Percentiles rank a stretch among this genome's conserved stretches.
Evolutionary conservation across 2,329 filamentous ascomycete species (phyloP).

Genomic region (Penicillium sp.): DNA sequence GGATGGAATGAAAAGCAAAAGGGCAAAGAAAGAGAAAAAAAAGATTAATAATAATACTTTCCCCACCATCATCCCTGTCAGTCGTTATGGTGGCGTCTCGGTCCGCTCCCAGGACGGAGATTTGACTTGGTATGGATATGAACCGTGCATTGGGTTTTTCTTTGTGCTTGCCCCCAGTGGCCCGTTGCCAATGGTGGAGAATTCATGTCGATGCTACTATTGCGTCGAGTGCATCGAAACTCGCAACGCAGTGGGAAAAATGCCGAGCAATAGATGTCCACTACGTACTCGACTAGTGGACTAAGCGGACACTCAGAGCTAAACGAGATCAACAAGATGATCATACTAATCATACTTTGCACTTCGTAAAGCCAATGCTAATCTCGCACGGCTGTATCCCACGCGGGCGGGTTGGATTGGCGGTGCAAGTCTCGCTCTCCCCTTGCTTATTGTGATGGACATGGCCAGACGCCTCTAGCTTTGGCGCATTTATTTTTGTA

Average conservation of each 20-base stretch:
- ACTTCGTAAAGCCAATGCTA: background rate
- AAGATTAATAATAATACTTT: constrained; percentile 13
- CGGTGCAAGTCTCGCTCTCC: background rate
- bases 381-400: constrained; percentile 11
- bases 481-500: background rate
- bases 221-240: background rate
- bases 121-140: constrained; percentile 24
- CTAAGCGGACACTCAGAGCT: background rate
- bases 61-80: constrained; percentile 3
- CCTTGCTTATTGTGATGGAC: constrained; percentile 1
- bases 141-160: constrained; percentile 20
- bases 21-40: background rate
- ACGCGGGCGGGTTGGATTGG: background rate
- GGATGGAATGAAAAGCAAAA: background rate
- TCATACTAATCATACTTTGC: no score
- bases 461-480: background rate
- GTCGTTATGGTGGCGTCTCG: constrained; percentile 16
- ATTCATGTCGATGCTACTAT: constrained; percentile 1
- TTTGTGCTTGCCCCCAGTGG: constrained; percentile 7
- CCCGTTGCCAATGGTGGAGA: constrained; percentile 3
- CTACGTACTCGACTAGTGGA: background rate
- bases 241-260: background rate
- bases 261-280: background rate
- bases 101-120: constrained; percentile 23
- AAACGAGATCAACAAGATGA: background rate